These are phyloP conservation scores for Rhipidocladum racemiflorum DNA, from an alignment of 176 grass and related monocot species.

Conservation along the genomic window DNA sequence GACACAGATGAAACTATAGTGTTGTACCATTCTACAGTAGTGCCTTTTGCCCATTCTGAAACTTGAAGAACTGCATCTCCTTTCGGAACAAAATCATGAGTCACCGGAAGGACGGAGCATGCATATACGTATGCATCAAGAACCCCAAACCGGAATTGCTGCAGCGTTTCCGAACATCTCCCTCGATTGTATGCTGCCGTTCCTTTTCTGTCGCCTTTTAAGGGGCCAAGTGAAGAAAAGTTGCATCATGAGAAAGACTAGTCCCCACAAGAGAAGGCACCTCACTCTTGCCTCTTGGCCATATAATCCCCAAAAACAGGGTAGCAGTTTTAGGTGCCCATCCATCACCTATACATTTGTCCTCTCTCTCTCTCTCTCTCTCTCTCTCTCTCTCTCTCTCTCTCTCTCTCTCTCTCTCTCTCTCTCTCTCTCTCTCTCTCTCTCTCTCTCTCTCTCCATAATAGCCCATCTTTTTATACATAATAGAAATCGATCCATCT, in stretches of 20 bases:
- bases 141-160: background rate
- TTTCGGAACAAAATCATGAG: constrained; percentile 23
- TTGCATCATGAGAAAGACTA: constrained; percentile 37
- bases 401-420: no score
- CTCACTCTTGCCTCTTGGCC: background rate
- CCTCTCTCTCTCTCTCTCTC: background rate
- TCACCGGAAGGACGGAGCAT: background rate
- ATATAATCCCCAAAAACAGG: constrained; percentile 34
- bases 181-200: constrained; percentile 8
- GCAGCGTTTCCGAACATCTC: constrained; percentile 23
- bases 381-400: constrained; percentile 4
- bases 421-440: background rate
- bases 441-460: background rate
- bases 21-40: no score
- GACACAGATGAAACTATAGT: no score
- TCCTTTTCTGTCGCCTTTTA: constrained; percentile 50
- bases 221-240: constrained; percentile 36
- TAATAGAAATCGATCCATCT: background rate
- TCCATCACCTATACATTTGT: background rate
- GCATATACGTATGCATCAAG: background rate
- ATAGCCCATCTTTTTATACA: background rate
- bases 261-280: background rate
- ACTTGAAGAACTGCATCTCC: background rate
- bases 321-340: background rate
- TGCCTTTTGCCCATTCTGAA: background rate